Evolutionary conservation across 192 early-diverging fungal genomes (phyloP).

Genomic region (Rhizophagus clarus): DNA sequence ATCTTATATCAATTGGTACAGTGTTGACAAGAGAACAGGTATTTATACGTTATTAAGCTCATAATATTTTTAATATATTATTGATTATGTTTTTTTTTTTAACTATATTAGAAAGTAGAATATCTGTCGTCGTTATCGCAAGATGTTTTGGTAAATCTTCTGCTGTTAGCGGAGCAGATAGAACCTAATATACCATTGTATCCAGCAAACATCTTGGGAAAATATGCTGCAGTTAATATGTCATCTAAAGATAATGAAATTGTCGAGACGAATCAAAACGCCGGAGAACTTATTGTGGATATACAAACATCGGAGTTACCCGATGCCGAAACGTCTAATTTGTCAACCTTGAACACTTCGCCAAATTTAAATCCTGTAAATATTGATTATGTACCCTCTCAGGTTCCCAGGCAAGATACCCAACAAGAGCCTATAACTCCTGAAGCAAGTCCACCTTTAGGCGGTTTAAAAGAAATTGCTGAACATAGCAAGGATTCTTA

Average conservation of each 20-base stretch:
- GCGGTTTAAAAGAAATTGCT: not conserved
- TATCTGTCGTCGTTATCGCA: conserved; percentile 34
- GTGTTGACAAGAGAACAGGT: not conserved
- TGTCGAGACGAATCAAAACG: not conserved
- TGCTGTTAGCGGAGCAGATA: conserved; percentile 30
- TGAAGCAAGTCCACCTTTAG: not conserved
- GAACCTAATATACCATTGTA: conserved; percentile 33
- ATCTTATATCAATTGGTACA: conserved; percentile 1
- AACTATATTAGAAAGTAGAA: conserved; percentile 20
- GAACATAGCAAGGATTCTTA: not conserved
- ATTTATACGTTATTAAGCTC: not conserved
- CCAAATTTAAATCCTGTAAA: not conserved
- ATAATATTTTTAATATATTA: not conserved
- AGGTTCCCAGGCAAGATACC: not conserved
- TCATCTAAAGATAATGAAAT: not conserved
- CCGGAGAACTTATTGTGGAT: not conserved
- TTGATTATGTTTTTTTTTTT: not conserved
- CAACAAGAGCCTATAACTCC: conserved; percentile 1
- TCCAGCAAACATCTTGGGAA: conserved; percentile 14
- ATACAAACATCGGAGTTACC: not conserved
- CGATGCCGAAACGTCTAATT: not conserved
- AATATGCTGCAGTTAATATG: not conserved
- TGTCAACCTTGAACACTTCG: not conserved
- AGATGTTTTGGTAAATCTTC: conserved; percentile 32
- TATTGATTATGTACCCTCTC: not conserved